A percentile compares a stretch with the other conserved stretches of the same genome.
phyloP scores from a whole-genome alignment of 2,329 filamentous ascomycete species.

The Diplodia sapinea region DNA sequence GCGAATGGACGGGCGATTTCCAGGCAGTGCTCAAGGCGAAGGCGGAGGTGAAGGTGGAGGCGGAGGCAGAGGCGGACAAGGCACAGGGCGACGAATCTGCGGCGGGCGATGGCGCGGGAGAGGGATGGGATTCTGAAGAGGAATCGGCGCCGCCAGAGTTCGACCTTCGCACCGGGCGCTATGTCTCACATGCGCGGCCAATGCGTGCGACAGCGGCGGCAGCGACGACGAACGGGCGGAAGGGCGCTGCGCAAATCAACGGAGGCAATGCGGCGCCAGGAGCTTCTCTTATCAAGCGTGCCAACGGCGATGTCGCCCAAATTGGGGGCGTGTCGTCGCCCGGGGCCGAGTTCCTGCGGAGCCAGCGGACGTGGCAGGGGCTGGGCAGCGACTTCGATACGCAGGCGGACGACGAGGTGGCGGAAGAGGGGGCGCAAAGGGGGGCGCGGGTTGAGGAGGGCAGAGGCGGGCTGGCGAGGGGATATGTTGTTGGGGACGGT shows the following conservation, averaged over 20 bases:
- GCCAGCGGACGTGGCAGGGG: slow-evolving; percentile 87
- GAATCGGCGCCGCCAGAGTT: slow-evolving; percentile 81
- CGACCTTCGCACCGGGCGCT: slow-evolving; percentile 84
- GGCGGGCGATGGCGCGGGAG: slow-evolving; percentile 44
- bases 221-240: slow-evolving; percentile 33
- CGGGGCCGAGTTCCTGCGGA: slow-evolving; percentile 83
- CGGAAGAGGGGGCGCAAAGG: slow-evolving; percentile 55
- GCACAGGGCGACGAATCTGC: slow-evolving; percentile 39
- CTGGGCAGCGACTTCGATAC: slow-evolving; percentile 82
- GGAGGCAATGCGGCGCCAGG: slow-evolving; percentile 16
- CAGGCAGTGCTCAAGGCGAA: slow-evolving; percentile 64
- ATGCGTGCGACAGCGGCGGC: slow-evolving; percentile 53
- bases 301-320: slow-evolving; percentile 74
- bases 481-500: slow-evolving; percentile 76
- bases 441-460: slow-evolving; percentile 82
- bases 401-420: slow-evolving; percentile 65
- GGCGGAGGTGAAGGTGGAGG: slow-evolving; percentile 33
- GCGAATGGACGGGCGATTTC: slow-evolving; percentile 88
- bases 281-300: slow-evolving; percentile 65
- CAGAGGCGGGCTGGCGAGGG: slow-evolving; percentile 83
- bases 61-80: slow-evolving; percentile 36
- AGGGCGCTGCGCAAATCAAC: slow-evolving; percentile 19
- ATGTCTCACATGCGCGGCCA: slow-evolving; percentile 78
- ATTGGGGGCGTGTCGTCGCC: slow-evolving; percentile 89
- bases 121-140: slow-evolving; percentile 70